Evolutionary conservation across 352 stramenopile species (phyloP).

Genomic region (Phytophthora chlamydospora): DNA sequence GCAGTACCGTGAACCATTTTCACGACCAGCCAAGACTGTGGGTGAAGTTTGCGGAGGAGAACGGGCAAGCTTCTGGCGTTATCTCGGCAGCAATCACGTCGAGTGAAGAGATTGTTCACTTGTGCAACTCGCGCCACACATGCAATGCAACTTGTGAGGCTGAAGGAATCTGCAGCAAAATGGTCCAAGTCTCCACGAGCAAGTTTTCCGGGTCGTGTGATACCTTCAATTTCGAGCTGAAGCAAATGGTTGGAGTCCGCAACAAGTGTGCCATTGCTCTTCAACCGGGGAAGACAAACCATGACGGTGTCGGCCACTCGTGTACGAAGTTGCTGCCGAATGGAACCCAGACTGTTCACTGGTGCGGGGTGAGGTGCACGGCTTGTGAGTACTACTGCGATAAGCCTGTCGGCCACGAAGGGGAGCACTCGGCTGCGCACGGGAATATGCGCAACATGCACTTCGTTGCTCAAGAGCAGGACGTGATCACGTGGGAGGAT

Average conservation of each 20-base stretch:
- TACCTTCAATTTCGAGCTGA: slow-evolving; percentile 45
- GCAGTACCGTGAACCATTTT: slow-evolving; percentile 47
- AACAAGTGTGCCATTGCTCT: slow-evolving; percentile 41
- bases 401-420: slow-evolving; percentile 40
- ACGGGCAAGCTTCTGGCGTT: slow-evolving; percentile 1
- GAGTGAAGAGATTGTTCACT: slow-evolving; percentile 14
- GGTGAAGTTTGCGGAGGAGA: slow-evolving; percentile 35
- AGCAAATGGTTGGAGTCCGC: slow-evolving; percentile 45
- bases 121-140: slow-evolving; percentile 39
- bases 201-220: slow-evolving; percentile 39
- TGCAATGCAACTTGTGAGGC: slow-evolving; percentile 36
- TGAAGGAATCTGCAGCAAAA: slow-evolving; percentile 44
- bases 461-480: slow-evolving; percentile 37
- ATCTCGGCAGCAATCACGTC: not conserved
- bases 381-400: slow-evolving; percentile 57
- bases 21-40: slow-evolving; percentile 29
- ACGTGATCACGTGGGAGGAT: slow-evolving; percentile 26
- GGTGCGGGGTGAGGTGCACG: slow-evolving; percentile 33
- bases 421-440: slow-evolving; percentile 43
- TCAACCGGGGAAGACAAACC: slow-evolving; percentile 20
- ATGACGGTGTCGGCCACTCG: slow-evolving; percentile 26
- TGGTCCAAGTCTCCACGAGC: slow-evolving; percentile 37
- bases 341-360: slow-evolving; percentile 30
- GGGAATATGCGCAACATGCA: slow-evolving; percentile 61
- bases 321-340: slow-evolving; percentile 30